These are phyloP conservation scores for Salvia hispanica DNA, from an alignment of 257 asterid genomes.

Conservation along the genomic window DNA sequence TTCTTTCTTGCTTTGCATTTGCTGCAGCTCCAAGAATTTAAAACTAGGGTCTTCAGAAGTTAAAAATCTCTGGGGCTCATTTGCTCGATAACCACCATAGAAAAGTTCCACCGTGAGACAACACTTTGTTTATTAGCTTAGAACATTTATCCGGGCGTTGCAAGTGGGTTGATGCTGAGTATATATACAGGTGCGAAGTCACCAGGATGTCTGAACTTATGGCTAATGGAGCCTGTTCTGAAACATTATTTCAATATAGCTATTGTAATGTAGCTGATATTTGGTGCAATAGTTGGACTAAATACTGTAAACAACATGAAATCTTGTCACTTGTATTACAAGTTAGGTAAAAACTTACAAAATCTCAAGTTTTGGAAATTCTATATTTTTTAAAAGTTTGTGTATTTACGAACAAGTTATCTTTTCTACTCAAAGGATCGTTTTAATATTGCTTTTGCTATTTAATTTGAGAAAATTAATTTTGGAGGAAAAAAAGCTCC, in stretches of 20 bases:
- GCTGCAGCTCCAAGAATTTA: slow-evolving; percentile 76
- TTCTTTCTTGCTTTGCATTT: background rate
- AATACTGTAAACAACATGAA: background rate
- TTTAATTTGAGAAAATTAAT: too few relatives aligned
- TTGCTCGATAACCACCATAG: background rate
- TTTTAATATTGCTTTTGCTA: too few relatives aligned
- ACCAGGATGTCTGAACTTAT: background rate
- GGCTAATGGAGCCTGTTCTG: background rate
- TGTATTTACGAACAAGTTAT: too few relatives aligned
- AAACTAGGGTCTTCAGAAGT: slow-evolving; percentile 12
- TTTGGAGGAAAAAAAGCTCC: too few relatives aligned
- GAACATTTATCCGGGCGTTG: background rate
- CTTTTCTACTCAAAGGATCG: too few relatives aligned
- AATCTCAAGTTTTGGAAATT: too few relatives aligned
- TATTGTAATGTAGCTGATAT: slow-evolving; percentile 9
- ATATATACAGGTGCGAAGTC: background rate
- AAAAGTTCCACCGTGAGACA: background rate
- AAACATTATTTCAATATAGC: slow-evolving; percentile 5
- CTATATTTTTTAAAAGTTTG: too few relatives aligned
- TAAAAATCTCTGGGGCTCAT: background rate
- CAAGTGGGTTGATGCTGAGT: background rate
- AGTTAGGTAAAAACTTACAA: too few relatives aligned
- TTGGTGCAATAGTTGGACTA: background rate
- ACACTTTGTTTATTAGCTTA: too few relatives aligned
- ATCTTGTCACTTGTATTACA: background rate